These are phyloP conservation scores for Gynochthodes officinalis DNA, from an alignment of 257 asterid genomes.

Conservation along the genomic window DNA sequence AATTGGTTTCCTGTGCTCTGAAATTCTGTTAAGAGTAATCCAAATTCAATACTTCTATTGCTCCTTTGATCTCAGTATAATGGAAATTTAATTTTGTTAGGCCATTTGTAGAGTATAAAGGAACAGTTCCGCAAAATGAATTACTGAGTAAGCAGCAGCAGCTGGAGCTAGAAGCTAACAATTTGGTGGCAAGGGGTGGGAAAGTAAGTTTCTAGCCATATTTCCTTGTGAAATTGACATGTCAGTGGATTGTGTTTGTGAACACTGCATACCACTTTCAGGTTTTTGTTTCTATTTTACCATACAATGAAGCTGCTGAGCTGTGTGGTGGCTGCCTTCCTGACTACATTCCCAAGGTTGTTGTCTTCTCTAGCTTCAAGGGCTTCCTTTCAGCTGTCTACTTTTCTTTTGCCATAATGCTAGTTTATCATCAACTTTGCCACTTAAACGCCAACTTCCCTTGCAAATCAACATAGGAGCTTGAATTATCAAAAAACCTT, in stretches of 20 bases:
- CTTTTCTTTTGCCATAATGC: not conserved
- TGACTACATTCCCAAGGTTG: conserved; percentile 72
- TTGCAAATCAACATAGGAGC: not conserved
- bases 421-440: not conserved
- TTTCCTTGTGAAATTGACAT: not conserved
- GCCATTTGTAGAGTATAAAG: conserved; percentile 84
- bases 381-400: not conserved
- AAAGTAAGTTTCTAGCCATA: conserved; percentile 40
- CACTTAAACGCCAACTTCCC: not conserved
- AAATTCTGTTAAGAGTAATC: not conserved
- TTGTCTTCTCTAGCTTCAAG: conserved; percentile 1
- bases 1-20: not conserved
- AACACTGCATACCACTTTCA: conserved; percentile 25
- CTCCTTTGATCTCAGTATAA: not conserved
- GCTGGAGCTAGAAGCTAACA: conserved; percentile 59
- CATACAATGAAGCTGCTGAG: conserved; percentile 61
- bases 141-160: conserved; percentile 53
- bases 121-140: conserved; percentile 52
- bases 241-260: not conserved
- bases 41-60: not conserved
- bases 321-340: conserved; percentile 85
- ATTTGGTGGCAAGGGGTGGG: conserved; percentile 65
- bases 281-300: conserved; percentile 52
- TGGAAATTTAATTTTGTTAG: conserved; percentile 32
- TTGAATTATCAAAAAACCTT: too few species aligned